A percentile compares a stretch with the other conserved stretches of the same genome.
These are phyloP conservation scores for Leccinum boreale DNA, from an alignment of 768 basidiomycete species.

Conservation along the genomic window DNA sequence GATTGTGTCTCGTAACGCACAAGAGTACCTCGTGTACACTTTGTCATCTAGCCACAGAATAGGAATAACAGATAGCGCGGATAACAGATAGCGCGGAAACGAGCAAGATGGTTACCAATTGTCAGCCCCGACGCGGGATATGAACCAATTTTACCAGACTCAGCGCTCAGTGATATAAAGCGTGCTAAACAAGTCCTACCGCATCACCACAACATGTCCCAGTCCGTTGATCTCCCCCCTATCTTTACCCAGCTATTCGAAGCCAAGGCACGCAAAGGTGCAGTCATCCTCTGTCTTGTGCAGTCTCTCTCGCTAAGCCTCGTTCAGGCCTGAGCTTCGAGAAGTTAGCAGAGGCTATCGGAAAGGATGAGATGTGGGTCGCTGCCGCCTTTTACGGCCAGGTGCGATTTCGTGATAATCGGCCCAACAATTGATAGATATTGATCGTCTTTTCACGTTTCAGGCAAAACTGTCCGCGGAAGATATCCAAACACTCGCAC, in stretches of 20 bases:
- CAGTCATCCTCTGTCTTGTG: background rate
- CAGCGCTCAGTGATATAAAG: conserved; percentile 15
- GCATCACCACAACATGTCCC: conserved; percentile 32
- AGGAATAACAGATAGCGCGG: conserved; percentile 2
- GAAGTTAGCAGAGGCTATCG: conserved; percentile 59
- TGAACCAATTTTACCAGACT: conserved; percentile 2
- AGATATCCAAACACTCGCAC: conserved; percentile 53
- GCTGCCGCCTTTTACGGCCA: conserved; percentile 82
- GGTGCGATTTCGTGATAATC: conserved; percentile 34
- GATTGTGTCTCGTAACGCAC: conserved; percentile 1
- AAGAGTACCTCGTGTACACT: conserved; percentile 2
- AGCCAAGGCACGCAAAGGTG: conserved; percentile 67
- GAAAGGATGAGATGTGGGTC: conserved; percentile 78
- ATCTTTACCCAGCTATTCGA: conserved; percentile 51
- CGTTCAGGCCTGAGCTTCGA: conserved; percentile 63
- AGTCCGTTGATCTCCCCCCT: conserved; percentile 43
- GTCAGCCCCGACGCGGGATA: background rate
- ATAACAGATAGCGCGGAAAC: background rate
- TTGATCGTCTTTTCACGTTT: background rate
- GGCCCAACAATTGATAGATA: background rate
- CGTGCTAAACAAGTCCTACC: background rate
- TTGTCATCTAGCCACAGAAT: conserved; percentile 6
- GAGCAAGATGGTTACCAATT: background rate
- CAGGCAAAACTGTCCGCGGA: conserved; percentile 68
- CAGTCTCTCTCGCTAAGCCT: background rate